phyloP scores from a whole-genome alignment of 1,139 yeast species.

The Hansenula anomala region DNA sequence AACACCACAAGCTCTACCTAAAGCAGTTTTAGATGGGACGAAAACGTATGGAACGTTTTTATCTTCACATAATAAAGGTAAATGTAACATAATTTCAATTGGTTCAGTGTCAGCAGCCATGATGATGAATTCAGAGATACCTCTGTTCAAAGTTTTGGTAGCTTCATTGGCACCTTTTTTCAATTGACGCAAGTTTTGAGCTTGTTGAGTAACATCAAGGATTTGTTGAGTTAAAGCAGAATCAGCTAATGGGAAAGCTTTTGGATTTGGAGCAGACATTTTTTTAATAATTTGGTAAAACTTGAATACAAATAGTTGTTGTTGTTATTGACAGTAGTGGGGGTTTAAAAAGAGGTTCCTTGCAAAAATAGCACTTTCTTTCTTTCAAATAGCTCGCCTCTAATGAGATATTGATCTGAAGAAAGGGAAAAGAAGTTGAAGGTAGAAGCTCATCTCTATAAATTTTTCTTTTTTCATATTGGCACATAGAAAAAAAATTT shows the following conservation, averaged over 20 bases:
- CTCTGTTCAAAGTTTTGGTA: slow-evolving; percentile 98
- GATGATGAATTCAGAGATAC: slow-evolving; percentile 98
- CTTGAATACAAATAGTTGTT: slow-evolving; percentile 5
- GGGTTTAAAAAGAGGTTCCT: slow-evolving; percentile 52
- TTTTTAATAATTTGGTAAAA: neutral
- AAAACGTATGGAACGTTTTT: slow-evolving; percentile 98
- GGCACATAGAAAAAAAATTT: neutral
- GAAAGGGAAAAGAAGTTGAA: neutral
- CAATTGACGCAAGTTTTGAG: slow-evolving; percentile 96
- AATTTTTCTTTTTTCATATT: neutral
- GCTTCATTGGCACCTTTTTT: slow-evolving; percentile 99
- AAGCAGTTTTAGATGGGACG: slow-evolving; percentile 96
- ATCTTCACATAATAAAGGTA: slow-evolving; percentile 97
- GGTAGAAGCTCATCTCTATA: neutral
- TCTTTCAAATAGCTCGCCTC: slow-evolving; percentile 24
- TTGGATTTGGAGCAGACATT: slow-evolving; percentile 83
- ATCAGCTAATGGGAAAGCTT: slow-evolving; percentile 98
- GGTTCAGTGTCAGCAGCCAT: slow-evolving; percentile 99
- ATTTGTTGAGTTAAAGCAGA: slow-evolving; percentile 94
- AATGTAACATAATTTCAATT: slow-evolving; percentile 94
- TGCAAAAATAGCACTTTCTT: slow-evolving; percentile 29
- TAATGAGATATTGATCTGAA: slow-evolving; percentile 1
- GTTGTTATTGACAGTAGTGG: neutral
- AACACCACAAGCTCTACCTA: slow-evolving; percentile 99
- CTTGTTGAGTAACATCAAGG: slow-evolving; percentile 96